Evolutionary conservation across 306 rosid species (phyloP).

Genomic region (Prunus armeniaca): DNA sequence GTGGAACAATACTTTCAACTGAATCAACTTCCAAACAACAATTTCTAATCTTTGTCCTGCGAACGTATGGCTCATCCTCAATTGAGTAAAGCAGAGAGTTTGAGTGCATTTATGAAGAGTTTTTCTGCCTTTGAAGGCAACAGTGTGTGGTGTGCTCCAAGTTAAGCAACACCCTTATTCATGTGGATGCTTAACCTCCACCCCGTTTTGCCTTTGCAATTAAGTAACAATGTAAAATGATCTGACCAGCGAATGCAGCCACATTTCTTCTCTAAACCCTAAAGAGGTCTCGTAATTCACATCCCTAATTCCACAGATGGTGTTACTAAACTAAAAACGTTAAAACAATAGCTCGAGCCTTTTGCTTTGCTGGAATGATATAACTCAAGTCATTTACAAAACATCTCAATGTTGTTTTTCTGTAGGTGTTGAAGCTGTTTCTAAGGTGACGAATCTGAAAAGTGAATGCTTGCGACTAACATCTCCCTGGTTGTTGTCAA

Average conservation of each 20-base stretch:
- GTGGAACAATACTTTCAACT: neutral
- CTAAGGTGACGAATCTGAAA: constrained; percentile 12
- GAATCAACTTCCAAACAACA: neutral
- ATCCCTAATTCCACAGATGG: neutral
- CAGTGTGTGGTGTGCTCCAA: neutral
- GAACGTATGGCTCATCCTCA: neutral
- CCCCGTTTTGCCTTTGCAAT: neutral
- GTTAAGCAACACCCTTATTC: neutral
- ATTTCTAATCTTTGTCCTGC: neutral
- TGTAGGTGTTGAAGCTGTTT: constrained; percentile 20
- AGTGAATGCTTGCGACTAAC: constrained; percentile 17
- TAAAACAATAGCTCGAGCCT: neutral
- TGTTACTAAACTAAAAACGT: neutral
- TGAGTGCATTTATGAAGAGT: neutral
- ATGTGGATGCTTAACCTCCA: neutral
- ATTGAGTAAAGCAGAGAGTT: neutral
- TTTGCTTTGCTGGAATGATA: neutral
- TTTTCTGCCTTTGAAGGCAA: neutral
- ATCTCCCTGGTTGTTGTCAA: constrained; percentile 4
- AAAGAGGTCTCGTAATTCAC: neutral
- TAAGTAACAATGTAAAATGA: neutral
- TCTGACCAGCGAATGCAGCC: neutral
- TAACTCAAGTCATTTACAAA: neutral
- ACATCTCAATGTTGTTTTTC: neutral
- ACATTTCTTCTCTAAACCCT: neutral